Conservation (phyloP, 2,329 filamentous ascomycete genomes). For the Cercospora sp. region DNA sequence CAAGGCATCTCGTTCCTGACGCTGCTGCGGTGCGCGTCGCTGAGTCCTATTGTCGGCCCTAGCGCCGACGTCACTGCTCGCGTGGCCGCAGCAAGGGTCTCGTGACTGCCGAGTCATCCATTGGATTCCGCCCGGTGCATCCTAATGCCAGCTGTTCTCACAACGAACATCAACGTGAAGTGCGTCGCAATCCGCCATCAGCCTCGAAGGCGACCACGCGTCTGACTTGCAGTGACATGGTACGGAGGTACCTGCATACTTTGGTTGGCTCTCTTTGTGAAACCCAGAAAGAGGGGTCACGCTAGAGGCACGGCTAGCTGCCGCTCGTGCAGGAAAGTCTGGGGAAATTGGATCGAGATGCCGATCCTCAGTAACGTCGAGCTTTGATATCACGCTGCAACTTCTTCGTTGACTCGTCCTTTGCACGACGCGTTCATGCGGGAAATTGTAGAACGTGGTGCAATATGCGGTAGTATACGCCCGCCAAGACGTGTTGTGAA, state of each 20-base stretch:
- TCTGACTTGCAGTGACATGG: not conserved
- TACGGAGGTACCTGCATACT: constrained; percentile 3
- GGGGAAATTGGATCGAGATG: constrained; percentile 2
- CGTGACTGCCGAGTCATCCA: not conserved
- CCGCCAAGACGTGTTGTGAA: not conserved
- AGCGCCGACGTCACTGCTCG: constrained; percentile 8
- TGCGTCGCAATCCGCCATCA: not conserved
- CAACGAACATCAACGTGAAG: not conserved
- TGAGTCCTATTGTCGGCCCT: not conserved
- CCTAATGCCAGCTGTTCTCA: not conserved
- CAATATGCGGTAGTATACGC: not conserved
- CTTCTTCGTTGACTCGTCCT: not conserved
- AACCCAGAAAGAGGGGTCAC: constrained; percentile 7
- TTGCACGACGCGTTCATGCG: not conserved
- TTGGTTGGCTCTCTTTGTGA: not conserved
- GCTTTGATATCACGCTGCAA: not conserved
- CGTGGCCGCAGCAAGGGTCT: not conserved
- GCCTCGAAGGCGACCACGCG: not conserved
- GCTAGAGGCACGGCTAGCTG: constrained; percentile 1
- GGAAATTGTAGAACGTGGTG: not conserved
- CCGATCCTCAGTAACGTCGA: not conserved
- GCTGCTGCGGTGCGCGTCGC: not conserved
- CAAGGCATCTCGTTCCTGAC: not conserved
- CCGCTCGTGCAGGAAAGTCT: constrained; percentile 4
- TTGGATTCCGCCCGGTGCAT: not conserved